Evolutionary conservation across 305 asterid species (phyloP), one percentile per base, ranked within the genome.

Genomic region (Fraxinus angustifolia): DNA sequence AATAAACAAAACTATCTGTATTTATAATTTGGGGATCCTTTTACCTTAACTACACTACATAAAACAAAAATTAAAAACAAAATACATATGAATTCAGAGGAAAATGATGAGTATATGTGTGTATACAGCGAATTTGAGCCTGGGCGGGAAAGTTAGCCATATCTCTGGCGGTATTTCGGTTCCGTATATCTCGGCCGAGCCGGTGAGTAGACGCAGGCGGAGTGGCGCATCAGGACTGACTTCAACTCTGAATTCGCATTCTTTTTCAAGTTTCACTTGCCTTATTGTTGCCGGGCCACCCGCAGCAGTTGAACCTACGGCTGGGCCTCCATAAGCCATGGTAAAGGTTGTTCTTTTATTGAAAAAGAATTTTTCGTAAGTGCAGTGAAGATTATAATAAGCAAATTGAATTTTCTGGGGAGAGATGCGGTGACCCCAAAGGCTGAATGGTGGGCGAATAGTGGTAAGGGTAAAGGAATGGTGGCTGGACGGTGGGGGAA

Each of bases 191-290:
- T 96, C 98, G 58, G 98, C 97, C 19, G 91, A 87, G 82, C 99
- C 99, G 70, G 40, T 88, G 79, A 91, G 87, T 81, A 96, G 84
- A 40, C 97, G 93, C 35, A 96, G 93, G 82, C 98, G 97, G 73
- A 96, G 91, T 70, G 97, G 97, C 67, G 87, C 67, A 53, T 93
- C 94, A 21, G 89, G 90, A 45, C 90, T 89, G 53, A 94, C 97
- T 90, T 96, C 99, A 80, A 96, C 84, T 88, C 99, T 88, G n/a
- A 96, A 91, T 89, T 94, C 98, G 80, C 93, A 90, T 84, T 96
- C 99, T 83, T 92, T 93, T 75, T 96, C 98, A 81, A 94, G 89
- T 86, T 93, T 96, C 88, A 93, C 97, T 85, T 91, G 96, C 82
- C 97, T 91, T 16, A 88, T 82, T 36, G 87, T 11, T 17, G 90